Conservation (phyloP, 176 grass and related monocot species). For the Aegilops longissima region DNA sequence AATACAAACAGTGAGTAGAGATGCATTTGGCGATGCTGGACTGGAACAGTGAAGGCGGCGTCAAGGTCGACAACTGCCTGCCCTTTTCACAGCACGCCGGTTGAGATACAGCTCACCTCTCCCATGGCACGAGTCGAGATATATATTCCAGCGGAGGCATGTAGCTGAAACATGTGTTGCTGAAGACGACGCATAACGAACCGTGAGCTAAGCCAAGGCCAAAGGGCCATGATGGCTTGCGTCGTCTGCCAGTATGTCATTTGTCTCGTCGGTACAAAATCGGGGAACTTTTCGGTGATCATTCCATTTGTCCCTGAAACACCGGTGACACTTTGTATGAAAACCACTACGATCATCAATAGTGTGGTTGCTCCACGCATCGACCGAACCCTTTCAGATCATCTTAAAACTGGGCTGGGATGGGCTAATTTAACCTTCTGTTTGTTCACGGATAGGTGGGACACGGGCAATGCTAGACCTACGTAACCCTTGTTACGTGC, state of each 20-base stretch:
- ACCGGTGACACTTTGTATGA: too few relatives aligned
- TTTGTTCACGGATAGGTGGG: too few relatives aligned
- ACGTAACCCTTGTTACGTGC: too few relatives aligned
- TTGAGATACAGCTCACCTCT: background rate
- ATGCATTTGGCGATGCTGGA: background rate
- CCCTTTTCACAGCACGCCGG: background rate
- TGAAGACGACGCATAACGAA: conserved; percentile 31
- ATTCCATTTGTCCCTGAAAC: too few relatives aligned
- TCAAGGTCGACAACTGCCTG: background rate
- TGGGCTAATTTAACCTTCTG: too few relatives aligned
- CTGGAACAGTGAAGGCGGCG: background rate
- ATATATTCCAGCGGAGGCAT: background rate
- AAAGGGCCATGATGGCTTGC: conserved; percentile 20
- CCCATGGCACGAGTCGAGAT: background rate
- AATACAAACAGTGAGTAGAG: background rate
- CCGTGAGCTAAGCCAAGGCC: conserved; percentile 3
- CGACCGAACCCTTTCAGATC: too few relatives aligned
- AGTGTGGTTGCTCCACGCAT: too few relatives aligned
- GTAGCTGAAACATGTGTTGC: background rate
- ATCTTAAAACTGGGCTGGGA: too few relatives aligned
- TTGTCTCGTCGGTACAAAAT: background rate
- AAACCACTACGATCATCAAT: too few relatives aligned
- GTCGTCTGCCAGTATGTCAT: background rate
- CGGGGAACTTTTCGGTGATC: too few relatives aligned
- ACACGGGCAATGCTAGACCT: too few relatives aligned